Base-by-base conservation (phyloP, 768 basidiomycete species). In the Austroboletus eburneus region DNA sequence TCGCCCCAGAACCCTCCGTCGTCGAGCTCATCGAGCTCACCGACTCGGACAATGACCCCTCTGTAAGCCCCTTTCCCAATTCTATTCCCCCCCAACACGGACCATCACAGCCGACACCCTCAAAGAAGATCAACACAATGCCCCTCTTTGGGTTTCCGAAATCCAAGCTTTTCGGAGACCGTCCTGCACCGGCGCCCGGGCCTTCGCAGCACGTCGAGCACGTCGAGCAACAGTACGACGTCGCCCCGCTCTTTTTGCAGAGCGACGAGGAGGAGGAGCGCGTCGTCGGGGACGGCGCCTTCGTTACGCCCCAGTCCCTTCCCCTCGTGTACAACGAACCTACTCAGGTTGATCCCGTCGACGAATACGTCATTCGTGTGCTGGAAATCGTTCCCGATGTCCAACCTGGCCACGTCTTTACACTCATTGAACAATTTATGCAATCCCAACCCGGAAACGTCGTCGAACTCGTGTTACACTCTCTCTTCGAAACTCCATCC, bases 331-430 rank as follows among this genome's bases (percentile, higher is more conserved):
- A n/a, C n/a, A n/a, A 46, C 3, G 50, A 48, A 20, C 39, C 47
- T 13, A 39, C 36, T 5, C 38, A 22, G 22, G 55, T 43, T 45
- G 68, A 48, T 49, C 54, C 45, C 48, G 43, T 50, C 46, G 67
- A 67, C 38, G 55, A 27, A 16, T 64, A 57, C 36, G 49, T 83
- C 24, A 72, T 76, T 2, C 78, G 72, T 34, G 71, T 87, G 24
- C 68, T 85, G 30, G 84, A 87, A 55, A 76, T 90, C 37, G 62
- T 88, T 12, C 87, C 87, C 0, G 84, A 88, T 54, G 83, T 87
- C 20, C 71, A 76, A 18, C 79, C 81, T 4, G 67, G 71, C 3
- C 74, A 87, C 52, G 75, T 75, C 12, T 58, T 71, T 20, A 50
- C 60, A 2, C 76, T 87, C 25, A 57, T 87, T 24, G 63, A 71